These are phyloP conservation scores for Linnemannia exigua DNA, from an alignment of 192 early-diverging fungal genomes.

Conservation along the genomic window DNA sequence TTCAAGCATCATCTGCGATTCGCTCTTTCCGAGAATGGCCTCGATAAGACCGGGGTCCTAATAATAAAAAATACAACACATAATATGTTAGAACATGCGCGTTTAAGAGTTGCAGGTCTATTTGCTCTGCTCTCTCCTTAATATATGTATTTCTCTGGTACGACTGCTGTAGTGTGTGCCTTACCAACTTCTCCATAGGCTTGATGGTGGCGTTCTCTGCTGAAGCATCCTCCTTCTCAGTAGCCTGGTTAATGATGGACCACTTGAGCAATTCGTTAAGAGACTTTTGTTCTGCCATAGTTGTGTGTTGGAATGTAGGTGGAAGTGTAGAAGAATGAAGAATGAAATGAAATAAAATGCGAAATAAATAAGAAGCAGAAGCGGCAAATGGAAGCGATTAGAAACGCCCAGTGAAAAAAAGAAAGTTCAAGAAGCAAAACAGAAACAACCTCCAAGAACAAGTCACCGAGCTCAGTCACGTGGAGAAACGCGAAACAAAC, in stretches of 20 bases:
- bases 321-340: not conserved
- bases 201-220: slow-evolving; percentile 43
- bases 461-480: slow-evolving; percentile 4
- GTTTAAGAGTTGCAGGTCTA: not conserved
- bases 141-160: too few relatives aligned
- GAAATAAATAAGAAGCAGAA: too few relatives aligned
- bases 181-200: slow-evolving; percentile 52
- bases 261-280: slow-evolving; percentile 89
- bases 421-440: slow-evolving; percentile 5
- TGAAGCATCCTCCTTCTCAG: slow-evolving; percentile 76
- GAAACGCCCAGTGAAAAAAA: slow-evolving; percentile 9
- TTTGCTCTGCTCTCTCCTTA: not conserved
- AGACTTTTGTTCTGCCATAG: slow-evolving; percentile 47
- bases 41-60: slow-evolving; percentile 92
- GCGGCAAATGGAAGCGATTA: slow-evolving; percentile 13
- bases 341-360: not conserved
- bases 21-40: slow-evolving; percentile 93
- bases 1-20: slow-evolving; percentile 89
- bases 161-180: slow-evolving; percentile 15
- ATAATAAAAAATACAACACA: slow-evolving; percentile 18
- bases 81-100: not conserved
- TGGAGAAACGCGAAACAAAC: not conserved
- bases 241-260: slow-evolving; percentile 82
- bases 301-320: slow-evolving; percentile 6
- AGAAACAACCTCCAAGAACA: not conserved